phyloP scores from a whole-genome alignment of 2,329 filamentous ascomycete genomes.

The Fusarium euwallaceae region DNA sequence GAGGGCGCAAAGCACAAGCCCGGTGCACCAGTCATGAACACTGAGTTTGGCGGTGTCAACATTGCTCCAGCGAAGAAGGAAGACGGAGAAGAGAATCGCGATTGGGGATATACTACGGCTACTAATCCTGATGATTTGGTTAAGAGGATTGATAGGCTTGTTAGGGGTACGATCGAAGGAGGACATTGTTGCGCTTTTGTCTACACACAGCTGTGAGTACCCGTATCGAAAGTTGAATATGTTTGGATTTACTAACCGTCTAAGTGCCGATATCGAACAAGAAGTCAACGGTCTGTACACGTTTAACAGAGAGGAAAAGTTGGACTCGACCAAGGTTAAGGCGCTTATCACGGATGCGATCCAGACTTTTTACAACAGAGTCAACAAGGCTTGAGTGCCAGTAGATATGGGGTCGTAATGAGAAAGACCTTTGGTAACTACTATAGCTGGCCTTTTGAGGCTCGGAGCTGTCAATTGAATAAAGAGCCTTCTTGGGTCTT shows the following conservation, averaged over 20 bases:
- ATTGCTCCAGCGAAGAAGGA: slow-evolving; percentile 64
- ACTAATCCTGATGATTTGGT: slow-evolving; percentile 71
- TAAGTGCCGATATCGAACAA: slow-evolving; percentile 72
- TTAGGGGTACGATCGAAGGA: slow-evolving; percentile 68
- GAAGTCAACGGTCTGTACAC: slow-evolving; percentile 77
- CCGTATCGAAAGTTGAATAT: not conserved
- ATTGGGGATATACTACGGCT: slow-evolving; percentile 79
- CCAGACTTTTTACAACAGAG: slow-evolving; percentile 58
- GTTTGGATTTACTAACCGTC: slow-evolving; percentile 16
- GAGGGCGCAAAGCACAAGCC: slow-evolving; percentile 63
- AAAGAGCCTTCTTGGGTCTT: not conserved
- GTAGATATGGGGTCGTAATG: not conserved
- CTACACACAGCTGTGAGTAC: slow-evolving; percentile 73
- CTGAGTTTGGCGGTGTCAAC: slow-evolving; percentile 77
- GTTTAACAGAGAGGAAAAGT: slow-evolving; percentile 71
- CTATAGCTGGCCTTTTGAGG: not conserved
- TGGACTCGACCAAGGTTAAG: slow-evolving; percentile 69
- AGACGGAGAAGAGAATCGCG: slow-evolving; percentile 57
- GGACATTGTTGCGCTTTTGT: slow-evolving; percentile 73
- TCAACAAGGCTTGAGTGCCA: slow-evolving; percentile 22
- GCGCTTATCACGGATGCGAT: slow-evolving; percentile 68
- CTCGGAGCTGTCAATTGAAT: not conserved
- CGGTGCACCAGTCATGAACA: slow-evolving; percentile 73
- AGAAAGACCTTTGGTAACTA: not conserved
- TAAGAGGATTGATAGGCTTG: slow-evolving; percentile 68